Evolutionary conservation across 495 filamentous ascomycete species (phyloP).

Genomic region (Trichocladium uniseriatum): DNA sequence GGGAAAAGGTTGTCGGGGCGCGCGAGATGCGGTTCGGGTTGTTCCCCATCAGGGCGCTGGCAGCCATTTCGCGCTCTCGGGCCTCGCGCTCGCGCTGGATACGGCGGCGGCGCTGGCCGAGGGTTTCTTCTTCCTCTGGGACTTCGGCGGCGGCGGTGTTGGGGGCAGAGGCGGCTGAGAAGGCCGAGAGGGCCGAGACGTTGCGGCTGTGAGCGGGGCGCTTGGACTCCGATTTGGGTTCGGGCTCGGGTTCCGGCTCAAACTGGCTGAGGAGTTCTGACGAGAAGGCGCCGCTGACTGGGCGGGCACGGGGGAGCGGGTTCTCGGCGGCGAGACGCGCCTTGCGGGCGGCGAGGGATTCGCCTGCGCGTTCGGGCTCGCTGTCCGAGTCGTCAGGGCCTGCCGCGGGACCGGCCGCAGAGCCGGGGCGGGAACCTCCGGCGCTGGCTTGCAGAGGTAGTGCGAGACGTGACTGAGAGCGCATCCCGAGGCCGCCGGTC

Average conservation of each 20-base stretch:
- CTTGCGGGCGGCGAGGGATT: constrained; percentile 70
- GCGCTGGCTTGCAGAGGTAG: constrained; percentile 12
- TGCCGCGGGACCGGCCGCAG: neutral
- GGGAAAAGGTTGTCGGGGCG: constrained; percentile 41
- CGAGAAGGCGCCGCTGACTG: constrained; percentile 69
- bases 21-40: constrained; percentile 1
- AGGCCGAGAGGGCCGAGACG: neutral
- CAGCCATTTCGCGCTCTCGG: constrained; percentile 36
- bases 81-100: constrained; percentile 65
- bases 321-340: constrained; percentile 54
- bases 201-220: constrained; percentile 8
- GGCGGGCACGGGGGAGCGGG: constrained; percentile 42
- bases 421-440: constrained; percentile 7
- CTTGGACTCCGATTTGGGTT: constrained; percentile 19
- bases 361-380: constrained; percentile 54
- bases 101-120: constrained; percentile 74
- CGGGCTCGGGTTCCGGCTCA: constrained; percentile 37
- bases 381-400: constrained; percentile 9
- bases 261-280: constrained; percentile 67
- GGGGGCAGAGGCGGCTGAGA: constrained; percentile 1
- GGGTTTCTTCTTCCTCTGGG: constrained; percentile 68
- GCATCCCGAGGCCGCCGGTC: constrained; percentile 13
- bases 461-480: constrained; percentile 20
- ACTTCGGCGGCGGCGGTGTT: neutral
- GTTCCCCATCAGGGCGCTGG: constrained; percentile 11